Evolutionary conservation across 1,284 basidiomycete genomes (phyloP), one percentile per base, ranked within the genome.

Genomic region (Testicularia cyperi): DNA sequence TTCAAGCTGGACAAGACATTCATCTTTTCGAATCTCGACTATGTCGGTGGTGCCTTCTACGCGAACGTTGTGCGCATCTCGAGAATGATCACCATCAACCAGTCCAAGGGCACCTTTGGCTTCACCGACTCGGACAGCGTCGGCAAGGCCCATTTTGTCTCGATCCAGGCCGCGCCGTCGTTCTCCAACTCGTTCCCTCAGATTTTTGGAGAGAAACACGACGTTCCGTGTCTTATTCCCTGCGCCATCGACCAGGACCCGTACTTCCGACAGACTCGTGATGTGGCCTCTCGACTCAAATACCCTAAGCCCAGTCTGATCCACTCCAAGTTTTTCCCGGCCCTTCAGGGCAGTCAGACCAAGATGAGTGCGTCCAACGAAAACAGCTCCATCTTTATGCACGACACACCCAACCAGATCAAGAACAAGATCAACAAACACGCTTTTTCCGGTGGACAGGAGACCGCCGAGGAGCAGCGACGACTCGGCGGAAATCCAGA

Each of bases 101-200:
- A 97, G 77, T 87, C 88, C 15, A 94, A 90, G 78, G 88, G 90
- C 9, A 91, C 92, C 0, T 98, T 98, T 75, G 95, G 95, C 5
- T 98, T 98, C 81, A 86, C 81, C 56, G 94, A 74, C 27, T 63
- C 90, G 25, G 95, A 98, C 80, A 97, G 95, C 78, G 90, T 97
- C 65, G 95, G 95, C 58, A 98, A 97, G 80, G 84, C 91, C 55
- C 94, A 98, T 80, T 99, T 99, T 78, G 90, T 89, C 27, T 84
- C 95, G n/a, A 85, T 99, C 63, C 95, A 99, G 79, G 91, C 94
- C 10, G 86, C 92, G 2, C 92, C 95, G 0, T 89, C 92, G 15
- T 98, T 99, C 82, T 92, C 90, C 68, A 96, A 92, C 79, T 96
- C 92, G 19, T 98, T 98, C 82, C 94, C 95, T 9, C 90, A 98